Conservation (phyloP, 2,329 filamentous ascomycete genomes). For the Fusarium xyrophilum region DNA sequence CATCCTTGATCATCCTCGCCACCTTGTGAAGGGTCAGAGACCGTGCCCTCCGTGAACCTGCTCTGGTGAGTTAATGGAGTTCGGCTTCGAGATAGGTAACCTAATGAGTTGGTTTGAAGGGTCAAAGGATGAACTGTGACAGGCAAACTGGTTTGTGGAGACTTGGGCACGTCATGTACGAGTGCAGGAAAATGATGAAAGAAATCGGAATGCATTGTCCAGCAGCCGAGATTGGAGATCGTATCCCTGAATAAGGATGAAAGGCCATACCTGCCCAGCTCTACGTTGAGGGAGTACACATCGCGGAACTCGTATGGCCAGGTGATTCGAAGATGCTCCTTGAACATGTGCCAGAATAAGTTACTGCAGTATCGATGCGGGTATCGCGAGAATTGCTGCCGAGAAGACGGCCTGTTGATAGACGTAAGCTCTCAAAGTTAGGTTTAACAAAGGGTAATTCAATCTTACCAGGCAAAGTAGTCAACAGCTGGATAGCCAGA, state of each 20-base stretch:
- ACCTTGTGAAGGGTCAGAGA: not conserved
- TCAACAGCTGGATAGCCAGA: not conserved
- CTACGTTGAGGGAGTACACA: not conserved
- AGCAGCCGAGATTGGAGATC: not conserved
- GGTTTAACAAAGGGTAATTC: fast-evolving
- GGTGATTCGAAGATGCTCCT: not conserved
- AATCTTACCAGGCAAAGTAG: not conserved
- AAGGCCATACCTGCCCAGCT: not conserved
- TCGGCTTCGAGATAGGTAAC: not conserved
- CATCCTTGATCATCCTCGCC: not conserved
- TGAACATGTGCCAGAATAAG: not conserved
- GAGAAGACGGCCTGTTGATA: not conserved
- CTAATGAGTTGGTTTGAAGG: not conserved
- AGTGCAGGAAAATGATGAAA: not conserved
- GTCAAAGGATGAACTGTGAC: not conserved
- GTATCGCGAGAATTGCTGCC: not conserved
- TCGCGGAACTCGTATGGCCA: not conserved
- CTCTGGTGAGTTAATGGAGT: not conserved
- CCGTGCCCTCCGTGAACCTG: not conserved
- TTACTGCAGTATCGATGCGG: not conserved
- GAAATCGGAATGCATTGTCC: not conserved
- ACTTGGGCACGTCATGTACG: not conserved
- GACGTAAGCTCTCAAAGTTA: not conserved
- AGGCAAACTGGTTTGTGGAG: not conserved
- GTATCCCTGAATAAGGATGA: not conserved